phyloP scores from a whole-genome alignment of 805 yeast genomes.

The Cyberlindnera xylosilytica region DNA sequence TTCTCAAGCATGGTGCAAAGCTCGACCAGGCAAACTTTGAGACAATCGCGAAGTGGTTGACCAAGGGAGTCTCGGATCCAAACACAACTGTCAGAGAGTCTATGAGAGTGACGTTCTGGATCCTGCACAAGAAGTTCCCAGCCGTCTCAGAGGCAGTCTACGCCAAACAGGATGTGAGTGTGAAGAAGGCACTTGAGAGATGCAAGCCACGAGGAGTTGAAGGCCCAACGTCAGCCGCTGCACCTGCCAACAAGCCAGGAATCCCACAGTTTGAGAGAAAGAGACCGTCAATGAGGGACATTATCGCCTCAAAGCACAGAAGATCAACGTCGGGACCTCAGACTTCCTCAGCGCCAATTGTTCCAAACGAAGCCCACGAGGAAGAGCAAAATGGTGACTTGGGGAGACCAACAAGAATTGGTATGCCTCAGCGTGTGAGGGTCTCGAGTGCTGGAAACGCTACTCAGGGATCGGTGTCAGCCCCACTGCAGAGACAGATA shows the following conservation, averaged over 20 bases:
- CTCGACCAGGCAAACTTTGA: conserved; percentile 35
- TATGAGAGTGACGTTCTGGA: conserved; percentile 76
- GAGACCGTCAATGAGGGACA: conserved; percentile 47
- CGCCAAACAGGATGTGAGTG: conserved; percentile 29
- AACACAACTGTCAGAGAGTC: conserved; percentile 75
- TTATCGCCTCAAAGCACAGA: conserved; percentile 43
- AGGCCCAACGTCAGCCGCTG: conserved; percentile 1
- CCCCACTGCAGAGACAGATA: not conserved
- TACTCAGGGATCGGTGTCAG: no score
- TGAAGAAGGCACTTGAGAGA: conserved; percentile 59
- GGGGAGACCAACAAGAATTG: conserved; percentile 25
- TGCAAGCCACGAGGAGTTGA: conserved; percentile 42
- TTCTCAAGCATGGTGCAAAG: conserved; percentile 47
- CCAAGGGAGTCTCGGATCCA: conserved; percentile 71
- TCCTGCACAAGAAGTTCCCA: conserved; percentile 53
- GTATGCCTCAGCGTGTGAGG: conserved; percentile 23
- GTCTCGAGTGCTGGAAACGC: conserved; percentile 18
- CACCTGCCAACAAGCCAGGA: conserved; percentile 9
- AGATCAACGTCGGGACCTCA: conserved; percentile 35
- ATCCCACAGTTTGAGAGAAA: conserved; percentile 20
- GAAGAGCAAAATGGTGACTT: conserved; percentile 13
- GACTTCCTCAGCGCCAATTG: conserved; percentile 19
- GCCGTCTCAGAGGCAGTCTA: conserved; percentile 38
- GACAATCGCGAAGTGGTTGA: conserved; percentile 45
- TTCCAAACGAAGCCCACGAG: not conserved